Conservation (phyloP, 768 basidiomycete genomes). For the Psilocybe cubensis region DNA sequence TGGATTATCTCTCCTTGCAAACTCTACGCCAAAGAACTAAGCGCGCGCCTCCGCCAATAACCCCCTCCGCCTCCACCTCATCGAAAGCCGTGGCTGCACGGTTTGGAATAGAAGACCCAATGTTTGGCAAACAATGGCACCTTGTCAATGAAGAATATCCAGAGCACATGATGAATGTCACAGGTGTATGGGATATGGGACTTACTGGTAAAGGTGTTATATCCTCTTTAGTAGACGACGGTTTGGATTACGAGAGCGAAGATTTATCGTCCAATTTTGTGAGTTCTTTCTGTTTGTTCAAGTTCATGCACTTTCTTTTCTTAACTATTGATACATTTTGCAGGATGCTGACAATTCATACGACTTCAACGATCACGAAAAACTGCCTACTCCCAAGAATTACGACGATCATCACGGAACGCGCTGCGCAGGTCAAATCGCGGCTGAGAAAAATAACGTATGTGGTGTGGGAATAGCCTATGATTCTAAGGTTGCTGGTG, state of each 20-base stretch:
- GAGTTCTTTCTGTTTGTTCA: slow-evolving; percentile 42
- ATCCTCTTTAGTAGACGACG: slow-evolving; percentile 92
- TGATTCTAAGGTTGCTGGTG: slow-evolving; percentile 86
- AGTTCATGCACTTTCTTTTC: slow-evolving; percentile 8
- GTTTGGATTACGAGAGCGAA: slow-evolving; percentile 85
- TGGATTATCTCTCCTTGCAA: slow-evolving; percentile 67
- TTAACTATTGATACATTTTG: slow-evolving; percentile 36
- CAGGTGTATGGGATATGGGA: slow-evolving; percentile 88
- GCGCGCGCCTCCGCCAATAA: slow-evolving; percentile 69
- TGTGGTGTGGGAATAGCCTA: slow-evolving; percentile 97
- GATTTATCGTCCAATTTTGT: slow-evolving; percentile 95
- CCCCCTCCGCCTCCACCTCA: slow-evolving; percentile 36
- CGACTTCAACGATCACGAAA: slow-evolving; percentile 94
- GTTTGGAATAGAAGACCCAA: slow-evolving; percentile 79
- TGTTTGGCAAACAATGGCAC: slow-evolving; percentile 92
- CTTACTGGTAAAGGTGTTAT: slow-evolving; percentile 87
- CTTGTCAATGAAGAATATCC: slow-evolving; percentile 85
- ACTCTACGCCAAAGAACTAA: slow-evolving; percentile 69
- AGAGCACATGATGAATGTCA: slow-evolving; percentile 91
- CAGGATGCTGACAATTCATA: slow-evolving; percentile 89
- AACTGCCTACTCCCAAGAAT: slow-evolving; percentile 85
- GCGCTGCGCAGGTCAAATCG: slow-evolving; percentile 96
- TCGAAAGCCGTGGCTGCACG: slow-evolving; percentile 55
- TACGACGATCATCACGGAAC: slow-evolving; percentile 97
- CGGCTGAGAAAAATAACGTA: slow-evolving; percentile 88